Evolutionary conservation across 2,329 filamentous ascomycete genomes (phyloP), one percentile per base, ranked within the genome.

Genomic region (Pseudogymnoascus sp.): DNA sequence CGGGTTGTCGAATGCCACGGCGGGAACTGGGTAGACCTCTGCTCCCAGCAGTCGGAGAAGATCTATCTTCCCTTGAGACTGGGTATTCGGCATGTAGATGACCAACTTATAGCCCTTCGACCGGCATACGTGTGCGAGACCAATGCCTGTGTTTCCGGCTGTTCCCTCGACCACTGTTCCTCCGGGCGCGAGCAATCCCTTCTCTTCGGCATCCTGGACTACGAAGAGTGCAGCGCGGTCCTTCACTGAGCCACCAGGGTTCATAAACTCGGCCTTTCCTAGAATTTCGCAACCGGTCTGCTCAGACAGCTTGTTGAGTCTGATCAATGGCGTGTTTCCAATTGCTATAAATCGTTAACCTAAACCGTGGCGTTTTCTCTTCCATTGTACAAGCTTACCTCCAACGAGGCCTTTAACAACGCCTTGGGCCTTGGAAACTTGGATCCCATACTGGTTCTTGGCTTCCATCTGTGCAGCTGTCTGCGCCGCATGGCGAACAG

Each of bases 71-170:
- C 93, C 95, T 78, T 96, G 93, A 18, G 93, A 96, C 79, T 97
- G 95, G 60, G 93, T 97, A 81, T 99, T 90, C 71, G 95, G 95
- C 95, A 99, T 97, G 85, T 97, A 99, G 75, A 99, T 99, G 73
- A 97, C 93, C 61, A 96, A 86, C 75, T 89, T 89, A 83, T 99
- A 97, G 42, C 93, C 95, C 71, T 88, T 89, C 39, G 88, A 90
- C 66, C 93, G 86, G 79, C 95, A 97, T 64, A 99, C 95, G 78
- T 97, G 95, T 18, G 95, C 95, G 47, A 99, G 88, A 1, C 95
- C 95, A 75, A 99, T 99, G 68, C 95, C 95, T 31, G 95, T 99
- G 81, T 97, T 99, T 62, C 95, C 95, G 0, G 95, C 95, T 4
- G 95, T 99, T 66, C 95, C 95, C 78, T 99, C 95, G 64, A 99